Base-by-base conservation (phyloP, 2,329 filamentous ascomycete genomes). In the Penicillium psychrosexuale region DNA sequence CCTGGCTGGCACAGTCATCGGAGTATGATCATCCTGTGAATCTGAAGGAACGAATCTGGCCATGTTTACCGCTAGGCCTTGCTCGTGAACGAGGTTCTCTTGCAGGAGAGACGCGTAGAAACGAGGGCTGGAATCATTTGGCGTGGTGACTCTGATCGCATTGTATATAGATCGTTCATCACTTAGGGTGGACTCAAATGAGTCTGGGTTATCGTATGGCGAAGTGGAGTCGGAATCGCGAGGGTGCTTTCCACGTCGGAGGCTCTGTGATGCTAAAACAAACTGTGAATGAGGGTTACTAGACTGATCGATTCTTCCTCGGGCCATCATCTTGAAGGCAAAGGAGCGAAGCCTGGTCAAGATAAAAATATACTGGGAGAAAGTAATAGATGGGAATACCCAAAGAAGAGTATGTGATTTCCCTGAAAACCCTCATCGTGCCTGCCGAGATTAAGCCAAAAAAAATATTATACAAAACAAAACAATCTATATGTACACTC, bases 151-250 rank as follows among this genome's bases (percentile, higher is more conserved):
- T 43, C 67, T 56, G 37, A 66, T 56, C 8, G 74, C 74, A 59
- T 75, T 68, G 57, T 69, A 75, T 12, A 77, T 72, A 11, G 67
- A 72, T 47, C 62, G 66, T 43, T 73, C 70, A 24, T 73, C 69
- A 49, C 71, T 75, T 17, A 66, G 65, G 33, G 64, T 51, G 13
- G 69, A 68, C 40, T 71, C 69, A 0, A 61, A 62, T 11, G 62
- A 66, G 17, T 53, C 55, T 31, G 46, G 51, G n/a, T 54, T 51
- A 40, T 61, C 45, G 13, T 50, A 51, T 9, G 45, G 50, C 38
- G 58, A 50, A 27, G 31, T 17, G 5, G 47, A 58, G 12, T 48
- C 47, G 19, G 60, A 60, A 27, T 55, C 36, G 15, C 19, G 39
- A 31, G 22, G 37, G 9, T 50, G 51, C 28, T 51, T 51, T 7